Conservation (phyloP, 1,284 basidiomycete species). For the Phellopilus nigrolimitatus region DNA sequence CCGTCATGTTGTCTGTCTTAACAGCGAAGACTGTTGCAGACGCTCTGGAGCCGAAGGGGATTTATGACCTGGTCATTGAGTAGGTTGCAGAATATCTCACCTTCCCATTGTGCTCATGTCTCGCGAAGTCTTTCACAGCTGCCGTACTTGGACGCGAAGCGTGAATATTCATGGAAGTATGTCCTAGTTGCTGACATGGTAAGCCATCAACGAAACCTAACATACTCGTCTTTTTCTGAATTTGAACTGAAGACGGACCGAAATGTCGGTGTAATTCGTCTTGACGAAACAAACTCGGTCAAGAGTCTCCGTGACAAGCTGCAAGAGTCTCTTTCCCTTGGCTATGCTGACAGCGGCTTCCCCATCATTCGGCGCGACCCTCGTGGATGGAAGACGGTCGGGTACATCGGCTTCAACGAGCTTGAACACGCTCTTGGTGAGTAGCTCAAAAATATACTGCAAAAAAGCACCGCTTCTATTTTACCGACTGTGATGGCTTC, state of each 20-base stretch:
- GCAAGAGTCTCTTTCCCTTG: slow-evolving; percentile 49
- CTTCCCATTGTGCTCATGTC: background rate
- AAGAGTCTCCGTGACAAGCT: slow-evolving; percentile 65
- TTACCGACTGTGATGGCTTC: slow-evolving; percentile 20
- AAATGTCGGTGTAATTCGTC: slow-evolving; percentile 60
- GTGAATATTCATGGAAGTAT: slow-evolving; percentile 82
- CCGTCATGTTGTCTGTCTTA: slow-evolving; percentile 87
- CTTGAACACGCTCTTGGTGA: slow-evolving; percentile 89
- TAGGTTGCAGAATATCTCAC: slow-evolving; percentile 29
- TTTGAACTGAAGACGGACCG: slow-evolving; percentile 48
- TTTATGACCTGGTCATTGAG: slow-evolving; percentile 95
- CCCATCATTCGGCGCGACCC: slow-evolving; percentile 65
- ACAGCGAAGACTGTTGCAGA: slow-evolving; percentile 94
- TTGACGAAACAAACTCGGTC: slow-evolving; percentile 70
- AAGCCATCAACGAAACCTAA: slow-evolving; percentile 26
- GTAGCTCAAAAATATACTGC: slow-evolving; percentile 29
- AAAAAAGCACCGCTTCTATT: no score
- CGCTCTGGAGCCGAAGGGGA: slow-evolving; percentile 88
- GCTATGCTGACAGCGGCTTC: slow-evolving; percentile 83
- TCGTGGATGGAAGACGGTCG: slow-evolving; percentile 67
- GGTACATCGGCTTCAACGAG: slow-evolving; percentile 90
- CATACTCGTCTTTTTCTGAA: background rate
- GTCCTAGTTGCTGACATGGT: slow-evolving; percentile 74
- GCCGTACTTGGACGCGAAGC: slow-evolving; percentile 88
- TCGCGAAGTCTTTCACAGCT: slow-evolving; percentile 58